These are phyloP conservation scores for Phaeosphaeriaceae sp. DNA, from an alignment of 2,329 filamentous ascomycete species.

Conservation along the genomic window DNA sequence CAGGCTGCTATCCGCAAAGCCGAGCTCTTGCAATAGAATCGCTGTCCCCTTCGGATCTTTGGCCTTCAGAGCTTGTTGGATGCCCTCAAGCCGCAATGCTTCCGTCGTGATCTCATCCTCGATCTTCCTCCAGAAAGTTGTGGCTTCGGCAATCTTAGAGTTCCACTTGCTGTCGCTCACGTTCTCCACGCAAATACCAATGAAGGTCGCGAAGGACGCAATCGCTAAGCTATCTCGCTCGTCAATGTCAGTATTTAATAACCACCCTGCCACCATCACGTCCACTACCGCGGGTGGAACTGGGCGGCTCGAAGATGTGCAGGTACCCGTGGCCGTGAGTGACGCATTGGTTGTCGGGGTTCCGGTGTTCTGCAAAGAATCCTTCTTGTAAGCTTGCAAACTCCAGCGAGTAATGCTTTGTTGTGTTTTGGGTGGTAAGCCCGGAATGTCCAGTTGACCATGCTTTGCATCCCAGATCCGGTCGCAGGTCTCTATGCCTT, in stretches of 20 bases:
- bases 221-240: slow-evolving; percentile 22
- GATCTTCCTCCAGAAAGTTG: slow-evolving; percentile 24
- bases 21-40: slow-evolving; percentile 29
- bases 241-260: slow-evolving; percentile 21
- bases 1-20: slow-evolving; percentile 27
- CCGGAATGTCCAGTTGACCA: slow-evolving; percentile 20
- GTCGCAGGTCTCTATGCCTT: slow-evolving; percentile 26
- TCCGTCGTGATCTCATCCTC: slow-evolving; percentile 33
- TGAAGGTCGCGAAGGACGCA: slow-evolving; percentile 23
- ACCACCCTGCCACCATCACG: slow-evolving; percentile 34
- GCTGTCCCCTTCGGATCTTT: slow-evolving; percentile 36
- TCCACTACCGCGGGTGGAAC: slow-evolving; percentile 28
- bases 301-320: neutral
- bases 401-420: neutral
- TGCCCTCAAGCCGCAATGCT: slow-evolving; percentile 24
- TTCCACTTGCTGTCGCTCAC: slow-evolving; percentile 14
- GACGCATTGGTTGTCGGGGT: neutral
- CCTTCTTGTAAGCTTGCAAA: neutral
- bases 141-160: slow-evolving; percentile 22
- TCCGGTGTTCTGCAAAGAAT: too few relatives aligned
- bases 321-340: neutral
- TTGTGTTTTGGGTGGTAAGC: slow-evolving; percentile 4
- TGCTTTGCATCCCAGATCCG: slow-evolving; percentile 30
- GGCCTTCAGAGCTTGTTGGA: slow-evolving; percentile 30
- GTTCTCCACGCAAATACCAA: slow-evolving; percentile 18